Evolutionary conservation across 257 asterid species (phyloP), one percentile per base, ranked within the genome.

Genomic region (Ehretia macrophylla): DNA sequence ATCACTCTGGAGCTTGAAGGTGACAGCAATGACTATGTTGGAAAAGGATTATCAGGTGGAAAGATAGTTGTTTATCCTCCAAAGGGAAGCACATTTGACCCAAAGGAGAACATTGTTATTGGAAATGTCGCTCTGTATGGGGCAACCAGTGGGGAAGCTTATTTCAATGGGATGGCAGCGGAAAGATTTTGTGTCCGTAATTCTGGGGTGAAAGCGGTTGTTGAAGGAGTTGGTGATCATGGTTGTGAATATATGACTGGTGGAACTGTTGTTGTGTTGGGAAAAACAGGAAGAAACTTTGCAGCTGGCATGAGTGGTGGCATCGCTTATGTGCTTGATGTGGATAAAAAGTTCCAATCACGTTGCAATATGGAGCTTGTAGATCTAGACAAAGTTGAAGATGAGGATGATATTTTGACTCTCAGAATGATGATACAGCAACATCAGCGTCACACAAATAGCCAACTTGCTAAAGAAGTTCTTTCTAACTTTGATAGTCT

Each of bases 261-360:
- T 66, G 99, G 99, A 50, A 85, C 74, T 32, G 87, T 93, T 57
- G 97, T 93, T 50, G 88, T 93, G 60, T 81, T 93, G 35, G 99
- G 99, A 52, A 85, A 77, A 75, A 85, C 96, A 8, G 99, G 99
- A 21, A 79, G 97, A 66, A 93, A 93, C 73, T 93, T 93, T 75
- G 99, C 97, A 51, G 99, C 97, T 65, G 99, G 99, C 37, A 93
- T 93, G 99, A 93, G 99, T 63, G 99, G 99, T 38, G 99, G 99
- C 27, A 21, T 87, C 63, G 96, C 99, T 17, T 93, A 81, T 58
- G 90, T 93, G 64, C 92, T 93, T 49, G 96, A 93, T 72, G 72
- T 69, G 62, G 92, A 80, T 60, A 85, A 91, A 27, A 76, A 68
- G 58, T 93, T 93, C 68, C 72, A 51, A 54, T 82, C 94, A 11